Base-by-base conservation (phyloP, 345 rosid species). In the Citrus mangshanensis region DNA sequence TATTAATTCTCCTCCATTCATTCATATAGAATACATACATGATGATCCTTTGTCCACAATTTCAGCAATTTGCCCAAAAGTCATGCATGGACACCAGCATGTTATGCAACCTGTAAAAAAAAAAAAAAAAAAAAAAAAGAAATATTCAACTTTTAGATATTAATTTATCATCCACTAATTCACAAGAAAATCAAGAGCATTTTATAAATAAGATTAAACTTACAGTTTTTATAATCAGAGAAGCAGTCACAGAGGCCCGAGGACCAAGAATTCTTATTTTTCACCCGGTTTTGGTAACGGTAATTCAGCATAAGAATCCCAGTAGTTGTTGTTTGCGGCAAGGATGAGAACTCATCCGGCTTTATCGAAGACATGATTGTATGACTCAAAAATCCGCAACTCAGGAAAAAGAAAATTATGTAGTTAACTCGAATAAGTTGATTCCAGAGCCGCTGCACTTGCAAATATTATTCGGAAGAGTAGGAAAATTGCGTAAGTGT, bases 11-110 rank as follows among this genome's bases (percentile, higher is more conserved):
- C 51, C 51, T 10, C 51, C 51, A 10, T 42, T 42, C 51, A 42
- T 42, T 10, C 14, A 13, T 10, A 27, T 0, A 27, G 2, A 25
- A 28, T 9, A 69, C 83, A 75, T 72, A 86, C 89, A 4, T 4
- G 89, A 84, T 5, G 89, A 82, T 3, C 89, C 89, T 61, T 82
- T 82, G 59, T 86, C 89, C 0, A 82, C 87, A 35, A 86, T 80
- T 74, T 86, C 87, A 65, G 89, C 85, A 70, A 84, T 77, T 74
- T 42, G 80, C 35, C 87, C 89, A 13, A 86, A 86, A 6, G 87
- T 82, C 67, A 78, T 70, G 67, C 87, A 84, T 1, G 88, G 89
- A 42, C 89, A 87, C 78, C 85, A 87, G 3, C 72, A 85, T 1
- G 89, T 87, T 1, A 85, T 19, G 46, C 84, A 87, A 40, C 89